Percentiles rank a stretch among this genome's conserved stretches.
Evolutionary conservation across 2,329 filamentous ascomycete genomes (phyloP).

Genomic region (Mycocentrospora acerina): DNA sequence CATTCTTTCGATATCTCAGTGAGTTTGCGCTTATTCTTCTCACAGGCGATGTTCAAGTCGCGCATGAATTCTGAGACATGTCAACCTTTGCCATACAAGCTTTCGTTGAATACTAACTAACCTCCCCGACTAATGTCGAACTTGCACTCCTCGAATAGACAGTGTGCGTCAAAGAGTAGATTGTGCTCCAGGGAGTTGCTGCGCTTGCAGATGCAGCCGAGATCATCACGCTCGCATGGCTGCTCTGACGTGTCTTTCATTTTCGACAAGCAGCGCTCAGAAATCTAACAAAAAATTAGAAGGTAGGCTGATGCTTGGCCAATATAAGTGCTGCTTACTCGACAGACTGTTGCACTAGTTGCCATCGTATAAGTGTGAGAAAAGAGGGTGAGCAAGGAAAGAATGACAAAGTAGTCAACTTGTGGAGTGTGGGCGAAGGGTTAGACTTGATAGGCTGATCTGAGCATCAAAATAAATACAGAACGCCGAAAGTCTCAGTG

Average conservation of each 20-base stretch:
- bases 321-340: no score
- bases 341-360: slow-evolving; percentile 1
- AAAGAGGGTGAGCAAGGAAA: no score
- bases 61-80: slow-evolving; percentile 12
- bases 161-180: slow-evolving; percentile 13
- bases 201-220: slow-evolving; percentile 18
- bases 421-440: no score
- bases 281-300: no score
- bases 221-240: slow-evolving; percentile 7
- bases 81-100: not conserved
- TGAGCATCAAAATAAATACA: no score
- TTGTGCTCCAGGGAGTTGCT: slow-evolving; percentile 14
- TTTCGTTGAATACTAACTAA: not conserved
- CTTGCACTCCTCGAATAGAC: slow-evolving; percentile 14
- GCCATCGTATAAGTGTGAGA: slow-evolving; percentile 1
- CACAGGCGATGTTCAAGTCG: slow-evolving; percentile 11
- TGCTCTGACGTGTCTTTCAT: slow-evolving; percentile 1
- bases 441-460: no score
- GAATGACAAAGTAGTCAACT: no score
- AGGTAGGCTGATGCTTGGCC: no score
- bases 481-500: no score
- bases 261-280: no score
- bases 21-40: slow-evolving; percentile 1
- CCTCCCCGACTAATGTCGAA: slow-evolving; percentile 10
- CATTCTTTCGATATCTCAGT: slow-evolving; percentile 12